Evolutionary conservation across 2,329 filamentous ascomycete genomes (phyloP).

Genomic region (Pseudocercospora fuligena): DNA sequence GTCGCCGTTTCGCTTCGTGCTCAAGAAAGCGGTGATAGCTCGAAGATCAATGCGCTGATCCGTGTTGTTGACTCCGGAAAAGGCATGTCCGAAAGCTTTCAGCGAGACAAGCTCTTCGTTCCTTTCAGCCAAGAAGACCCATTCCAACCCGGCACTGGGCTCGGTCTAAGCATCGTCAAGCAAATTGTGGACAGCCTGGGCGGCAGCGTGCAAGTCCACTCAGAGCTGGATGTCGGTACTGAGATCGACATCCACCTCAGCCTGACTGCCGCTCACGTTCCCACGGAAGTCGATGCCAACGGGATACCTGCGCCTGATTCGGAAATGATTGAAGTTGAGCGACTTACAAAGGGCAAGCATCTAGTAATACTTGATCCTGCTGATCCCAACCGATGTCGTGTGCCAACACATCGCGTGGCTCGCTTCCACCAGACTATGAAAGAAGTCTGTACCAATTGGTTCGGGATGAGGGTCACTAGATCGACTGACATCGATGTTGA

Average conservation of each 20-base stretch:
- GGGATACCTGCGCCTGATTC: constrained; percentile 14
- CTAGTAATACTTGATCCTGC: constrained; percentile 30
- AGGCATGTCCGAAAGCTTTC: constrained; percentile 41
- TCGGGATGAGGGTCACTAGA: constrained; percentile 29
- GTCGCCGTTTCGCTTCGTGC: constrained; percentile 46
- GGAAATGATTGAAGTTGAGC: constrained; percentile 21
- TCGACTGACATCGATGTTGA: constrained; percentile 23
- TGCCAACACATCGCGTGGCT: constrained; percentile 19
- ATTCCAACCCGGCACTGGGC: constrained; percentile 40
- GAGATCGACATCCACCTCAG: constrained; percentile 32
- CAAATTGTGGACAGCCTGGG: constrained; percentile 63
- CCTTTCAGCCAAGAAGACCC: constrained; percentile 44
- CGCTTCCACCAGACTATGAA: constrained; percentile 30
- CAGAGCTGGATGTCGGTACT: constrained; percentile 45
- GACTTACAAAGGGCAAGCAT: constrained; percentile 25
- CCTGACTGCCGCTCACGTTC: constrained; percentile 22
- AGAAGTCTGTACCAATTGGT: constrained; percentile 31
- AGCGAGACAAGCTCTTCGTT: constrained; percentile 38
- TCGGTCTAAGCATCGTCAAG: constrained; percentile 45
- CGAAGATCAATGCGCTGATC: constrained; percentile 29
- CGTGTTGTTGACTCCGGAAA: constrained; percentile 39
- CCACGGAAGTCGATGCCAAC: constrained; percentile 1
- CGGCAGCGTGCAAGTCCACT: constrained; percentile 63
- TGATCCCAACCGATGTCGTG: background rate
- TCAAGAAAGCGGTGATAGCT: constrained; percentile 28